Percentiles rank a stretch among this genome's conserved stretches.
These are phyloP conservation scores for Amanita rubescens DNA, from an alignment of 768 basidiomycete genomes.

Conservation along the genomic window DNA sequence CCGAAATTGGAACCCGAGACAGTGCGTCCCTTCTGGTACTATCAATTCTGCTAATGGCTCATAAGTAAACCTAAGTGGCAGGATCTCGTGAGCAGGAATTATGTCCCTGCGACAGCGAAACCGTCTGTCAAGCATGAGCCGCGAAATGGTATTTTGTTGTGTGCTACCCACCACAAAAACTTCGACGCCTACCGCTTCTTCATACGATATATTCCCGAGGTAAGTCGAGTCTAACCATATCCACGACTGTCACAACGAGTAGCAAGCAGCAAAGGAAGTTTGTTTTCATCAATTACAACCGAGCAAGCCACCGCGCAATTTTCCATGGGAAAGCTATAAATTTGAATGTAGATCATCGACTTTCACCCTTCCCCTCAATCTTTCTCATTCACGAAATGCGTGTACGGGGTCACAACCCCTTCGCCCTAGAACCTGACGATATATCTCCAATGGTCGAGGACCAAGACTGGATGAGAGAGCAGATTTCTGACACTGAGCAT, in stretches of 20 bases:
- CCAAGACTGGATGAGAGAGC: too few species aligned
- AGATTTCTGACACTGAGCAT: too few species aligned
- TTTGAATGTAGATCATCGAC: too few species aligned
- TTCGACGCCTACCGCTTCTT: neutral
- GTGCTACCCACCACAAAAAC: neutral
- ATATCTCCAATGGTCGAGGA: too few species aligned
- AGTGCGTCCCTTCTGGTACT: too few species aligned
- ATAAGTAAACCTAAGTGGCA: neutral
- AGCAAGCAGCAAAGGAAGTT: constrained; percentile 16
- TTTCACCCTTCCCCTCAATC: too few species aligned
- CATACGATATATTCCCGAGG: neutral
- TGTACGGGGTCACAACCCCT: too few species aligned
- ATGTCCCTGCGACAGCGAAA: too few species aligned
- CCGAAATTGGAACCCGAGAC: neutral
- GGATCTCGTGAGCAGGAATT: neutral
- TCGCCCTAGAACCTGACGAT: too few species aligned
- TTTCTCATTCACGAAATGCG: too few species aligned
- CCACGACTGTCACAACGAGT: constrained; percentile 8
- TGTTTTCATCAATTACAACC: constrained; percentile 26
- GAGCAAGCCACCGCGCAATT: too few species aligned
- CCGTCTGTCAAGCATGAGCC: neutral
- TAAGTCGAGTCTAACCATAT: neutral
- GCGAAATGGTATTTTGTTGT: neutral
- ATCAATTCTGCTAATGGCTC: neutral
- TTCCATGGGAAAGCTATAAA: too few species aligned